phyloP scores from a whole-genome alignment of 2,329 filamentous ascomycete species.

The Penicillium sp. region DNA sequence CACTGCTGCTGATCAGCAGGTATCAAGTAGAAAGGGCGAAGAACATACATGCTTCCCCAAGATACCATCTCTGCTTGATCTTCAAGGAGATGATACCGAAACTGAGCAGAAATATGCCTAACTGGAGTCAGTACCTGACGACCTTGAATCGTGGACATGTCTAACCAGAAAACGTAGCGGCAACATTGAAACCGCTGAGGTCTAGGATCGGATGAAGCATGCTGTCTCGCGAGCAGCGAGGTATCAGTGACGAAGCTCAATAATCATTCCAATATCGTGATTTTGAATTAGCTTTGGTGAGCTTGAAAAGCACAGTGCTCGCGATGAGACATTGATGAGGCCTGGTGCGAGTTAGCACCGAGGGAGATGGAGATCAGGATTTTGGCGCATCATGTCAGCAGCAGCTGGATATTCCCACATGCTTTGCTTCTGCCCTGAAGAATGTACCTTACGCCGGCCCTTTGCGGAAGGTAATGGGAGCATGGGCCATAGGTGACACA shows the following conservation, averaged over 20 bases:
- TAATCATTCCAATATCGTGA: neutral
- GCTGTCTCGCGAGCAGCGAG: conserved; percentile 6
- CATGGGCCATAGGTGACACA: neutral
- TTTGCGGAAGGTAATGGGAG: neutral
- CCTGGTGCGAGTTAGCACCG: neutral
- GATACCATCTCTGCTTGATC: conserved; percentile 42
- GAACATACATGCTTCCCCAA: conserved; percentile 42
- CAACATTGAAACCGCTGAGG: conserved; percentile 37
- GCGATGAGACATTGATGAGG: neutral
- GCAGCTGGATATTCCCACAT: neutral
- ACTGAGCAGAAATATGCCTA: conserved; percentile 36
- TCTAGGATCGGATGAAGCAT: conserved; percentile 42
- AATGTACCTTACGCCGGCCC: conserved; percentile 4
- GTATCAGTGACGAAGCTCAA: neutral
- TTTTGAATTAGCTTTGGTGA: neutral
- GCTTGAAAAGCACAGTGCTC: neutral
- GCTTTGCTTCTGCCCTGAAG: neutral
- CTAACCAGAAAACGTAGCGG: conserved; percentile 36
- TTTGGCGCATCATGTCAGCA: neutral
- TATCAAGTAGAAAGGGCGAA: neutral
- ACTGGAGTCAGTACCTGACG: conserved; percentile 2
- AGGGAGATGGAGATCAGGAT: neutral
- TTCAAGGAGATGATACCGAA: conserved; percentile 40
- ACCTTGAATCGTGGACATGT: neutral
- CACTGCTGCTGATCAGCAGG: conserved; percentile 50